Evolutionary conservation across 2,329 filamentous ascomycete species (phyloP).

Genomic region (Cercospora canescens): DNA sequence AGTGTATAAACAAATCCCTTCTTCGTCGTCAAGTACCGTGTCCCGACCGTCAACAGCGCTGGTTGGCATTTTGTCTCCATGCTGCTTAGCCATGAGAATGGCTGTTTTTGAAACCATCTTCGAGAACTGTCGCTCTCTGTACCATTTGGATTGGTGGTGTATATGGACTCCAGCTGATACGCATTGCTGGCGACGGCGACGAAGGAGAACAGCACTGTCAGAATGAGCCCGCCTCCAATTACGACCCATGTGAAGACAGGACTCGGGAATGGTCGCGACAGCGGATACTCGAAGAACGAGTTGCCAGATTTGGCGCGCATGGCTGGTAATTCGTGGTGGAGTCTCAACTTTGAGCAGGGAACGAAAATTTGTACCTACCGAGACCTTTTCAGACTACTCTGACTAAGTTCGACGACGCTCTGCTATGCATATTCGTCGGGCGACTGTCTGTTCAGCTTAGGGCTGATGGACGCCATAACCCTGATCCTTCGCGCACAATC

Average conservation of each 20-base stretch:
- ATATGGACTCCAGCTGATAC: conserved; percentile 8
- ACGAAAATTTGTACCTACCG: neutral
- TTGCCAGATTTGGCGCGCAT: neutral
- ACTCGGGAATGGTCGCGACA: conserved; percentile 11
- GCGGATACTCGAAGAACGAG: conserved; percentile 8
- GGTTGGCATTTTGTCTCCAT: conserved; percentile 13
- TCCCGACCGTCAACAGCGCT: conserved; percentile 8
- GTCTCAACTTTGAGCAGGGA: neutral
- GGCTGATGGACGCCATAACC: neutral
- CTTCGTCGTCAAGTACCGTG: conserved; percentile 7
- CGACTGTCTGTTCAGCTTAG: neutral
- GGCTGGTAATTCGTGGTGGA: neutral
- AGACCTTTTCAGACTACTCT: neutral
- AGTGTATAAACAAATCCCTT: conserved; percentile 12
- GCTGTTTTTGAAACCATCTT: conserved; percentile 12
- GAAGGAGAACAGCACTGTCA: conserved; percentile 12
- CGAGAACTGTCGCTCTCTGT: conserved; percentile 4
- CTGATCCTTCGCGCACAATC: conserved; percentile 1
- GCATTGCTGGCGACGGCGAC: conserved; percentile 14
- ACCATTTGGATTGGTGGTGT: conserved; percentile 9
- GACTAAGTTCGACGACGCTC: neutral
- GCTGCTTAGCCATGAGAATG: conserved; percentile 11
- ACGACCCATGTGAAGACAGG: conserved; percentile 3
- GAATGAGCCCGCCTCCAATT: neutral
- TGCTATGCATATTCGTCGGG: neutral